phyloP scores from a whole-genome alignment of 2,329 filamentous ascomycete species.

The Akanthomyces muscarius region DNA sequence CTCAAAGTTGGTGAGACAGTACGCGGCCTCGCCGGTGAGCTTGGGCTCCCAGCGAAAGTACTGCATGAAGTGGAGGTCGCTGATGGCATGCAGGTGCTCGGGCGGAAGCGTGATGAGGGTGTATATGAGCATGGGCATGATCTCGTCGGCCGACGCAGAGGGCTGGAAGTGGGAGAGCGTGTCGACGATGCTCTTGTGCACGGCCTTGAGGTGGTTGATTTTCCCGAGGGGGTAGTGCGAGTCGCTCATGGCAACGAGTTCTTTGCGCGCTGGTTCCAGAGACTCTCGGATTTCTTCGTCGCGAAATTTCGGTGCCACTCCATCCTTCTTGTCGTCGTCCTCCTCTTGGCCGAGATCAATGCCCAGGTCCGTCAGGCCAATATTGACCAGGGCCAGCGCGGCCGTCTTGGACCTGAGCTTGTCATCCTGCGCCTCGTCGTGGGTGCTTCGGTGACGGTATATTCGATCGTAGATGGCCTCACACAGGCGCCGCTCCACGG shows the following conservation, averaged over 20 bases:
- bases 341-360: constrained; percentile 61
- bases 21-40: constrained; percentile 89
- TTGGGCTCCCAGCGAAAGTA: constrained; percentile 81
- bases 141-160: constrained; percentile 92
- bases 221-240: constrained; percentile 88
- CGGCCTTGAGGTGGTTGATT: constrained; percentile 78
- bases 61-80: constrained; percentile 93
- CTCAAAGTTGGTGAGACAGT: constrained; percentile 93
- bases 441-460: constrained; percentile 84
- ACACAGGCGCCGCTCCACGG: constrained; percentile 80
- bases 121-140: constrained; percentile 95
- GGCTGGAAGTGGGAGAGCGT: constrained; percentile 65
- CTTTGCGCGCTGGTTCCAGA: constrained; percentile 64
- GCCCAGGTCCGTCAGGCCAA: constrained; percentile 79
- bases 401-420: constrained; percentile 93
- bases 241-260: constrained; percentile 77
- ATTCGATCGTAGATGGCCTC: constrained; percentile 83
- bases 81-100: constrained; percentile 82
- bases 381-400: constrained; percentile 84
- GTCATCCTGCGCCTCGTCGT: constrained; percentile 92
- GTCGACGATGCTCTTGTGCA: constrained; percentile 93
- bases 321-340: constrained; percentile 49
- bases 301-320: neutral
- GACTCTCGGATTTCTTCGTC: constrained; percentile 68
- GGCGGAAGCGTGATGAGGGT: constrained; percentile 87